Percentiles rank a stretch among this genome's conserved stretches.
These are phyloP conservation scores for Triticum monococcum DNA, from an alignment of 176 grass and related monocot species.

Conservation along the genomic window DNA sequence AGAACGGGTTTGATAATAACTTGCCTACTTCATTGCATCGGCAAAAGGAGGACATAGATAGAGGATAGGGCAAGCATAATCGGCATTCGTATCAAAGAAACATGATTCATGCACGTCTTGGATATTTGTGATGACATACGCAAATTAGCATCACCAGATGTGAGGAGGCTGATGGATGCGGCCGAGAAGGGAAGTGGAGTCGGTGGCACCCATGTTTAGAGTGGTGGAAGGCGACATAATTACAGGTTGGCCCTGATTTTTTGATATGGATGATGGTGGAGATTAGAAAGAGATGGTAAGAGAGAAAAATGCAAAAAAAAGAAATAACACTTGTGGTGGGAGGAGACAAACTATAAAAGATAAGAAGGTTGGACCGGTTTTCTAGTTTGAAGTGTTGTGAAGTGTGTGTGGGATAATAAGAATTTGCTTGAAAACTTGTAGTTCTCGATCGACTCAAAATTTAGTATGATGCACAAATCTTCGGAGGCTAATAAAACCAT, in stretches of 20 bases:
- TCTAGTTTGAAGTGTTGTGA: too few relatives aligned
- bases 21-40: background rate
- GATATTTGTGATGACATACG: background rate
- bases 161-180: background rate
- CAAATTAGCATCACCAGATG: background rate
- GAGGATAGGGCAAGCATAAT: background rate
- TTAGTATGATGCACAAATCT: too few relatives aligned
- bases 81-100: background rate
- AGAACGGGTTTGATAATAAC: too few relatives aligned
- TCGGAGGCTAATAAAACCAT: too few relatives aligned
- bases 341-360: too few relatives aligned
- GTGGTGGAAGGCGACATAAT: background rate
- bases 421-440: too few relatives aligned
- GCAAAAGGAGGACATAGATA: too few relatives aligned
- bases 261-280: background rate
- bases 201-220: background rate
- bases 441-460: too few relatives aligned
- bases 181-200: background rate
- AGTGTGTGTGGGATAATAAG: too few relatives aligned
- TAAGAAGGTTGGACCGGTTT: too few relatives aligned
- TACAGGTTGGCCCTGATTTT: background rate
- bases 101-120: background rate
- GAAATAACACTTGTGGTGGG: too few relatives aligned
- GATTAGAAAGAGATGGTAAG: background rate
- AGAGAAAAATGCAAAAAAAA: background rate